phyloP scores from a whole-genome alignment of 345 rosid genomes.

The Diplotaxis tenuifolia region DNA sequence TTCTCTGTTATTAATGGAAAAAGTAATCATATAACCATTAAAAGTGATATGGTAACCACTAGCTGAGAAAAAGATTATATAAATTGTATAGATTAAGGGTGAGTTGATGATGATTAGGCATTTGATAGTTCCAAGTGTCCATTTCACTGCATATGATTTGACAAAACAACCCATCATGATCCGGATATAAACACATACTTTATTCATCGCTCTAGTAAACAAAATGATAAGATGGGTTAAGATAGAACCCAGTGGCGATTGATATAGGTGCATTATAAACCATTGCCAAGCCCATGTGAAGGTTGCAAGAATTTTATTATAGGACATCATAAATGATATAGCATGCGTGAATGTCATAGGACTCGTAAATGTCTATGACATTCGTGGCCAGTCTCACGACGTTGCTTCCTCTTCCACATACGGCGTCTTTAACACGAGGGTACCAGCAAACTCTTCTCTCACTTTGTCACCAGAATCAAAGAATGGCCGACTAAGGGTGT shows the following conservation, averaged over 20 bases:
- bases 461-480: neutral
- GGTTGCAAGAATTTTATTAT: neutral
- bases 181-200: neutral
- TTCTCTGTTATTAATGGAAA: neutral
- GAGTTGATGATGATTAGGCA: conserved; percentile 8
- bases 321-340: too few species aligned
- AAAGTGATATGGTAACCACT: conserved; percentile 25
- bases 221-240: neutral
- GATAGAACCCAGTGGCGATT: neutral
- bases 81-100: conserved; percentile 13
- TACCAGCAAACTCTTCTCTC: neutral
- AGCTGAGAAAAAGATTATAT: neutral
- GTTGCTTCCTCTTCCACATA: neutral
- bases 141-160: conserved; percentile 14
- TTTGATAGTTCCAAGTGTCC: conserved; percentile 23
- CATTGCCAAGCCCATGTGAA: neutral
- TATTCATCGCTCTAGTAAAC: neutral
- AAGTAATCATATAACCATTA: conserved; percentile 8
- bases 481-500: neutral
- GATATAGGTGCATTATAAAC: neutral
- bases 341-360: neutral
- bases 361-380: neutral
- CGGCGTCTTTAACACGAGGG: conserved; percentile 9
- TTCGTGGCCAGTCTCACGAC: conserved; percentile 16
- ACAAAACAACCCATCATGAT: conserved; percentile 1